Base-by-base conservation (phyloP, 805 yeast species). In the Jamesozyma piceae region DNA sequence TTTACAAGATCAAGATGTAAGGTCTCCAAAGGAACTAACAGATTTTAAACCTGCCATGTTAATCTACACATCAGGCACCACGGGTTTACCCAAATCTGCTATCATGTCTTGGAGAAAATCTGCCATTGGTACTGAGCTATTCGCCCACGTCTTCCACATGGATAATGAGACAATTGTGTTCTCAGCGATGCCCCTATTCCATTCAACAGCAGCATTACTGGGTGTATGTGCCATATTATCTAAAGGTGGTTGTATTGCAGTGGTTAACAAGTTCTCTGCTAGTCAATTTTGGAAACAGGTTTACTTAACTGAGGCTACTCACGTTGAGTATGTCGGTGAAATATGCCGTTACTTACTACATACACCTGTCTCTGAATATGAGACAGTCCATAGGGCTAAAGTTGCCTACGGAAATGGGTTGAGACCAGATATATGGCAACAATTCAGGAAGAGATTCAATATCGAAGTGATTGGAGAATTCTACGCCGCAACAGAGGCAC, bases 151-250 rank as follows among this genome's bases (percentile, higher is more conserved):
- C 34, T 73, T 82, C 66, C 73, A 77, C 45, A 69, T 86, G 50
- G 61, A 66, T n/a, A 47, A 61, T 5, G 58, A 66, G 3, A 76
- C 83, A 14, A 74, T 72, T 11, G 79, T 86, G 9, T 83, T 82
- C 65, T 85, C 95, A 0, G 85, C 95, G 1, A 89, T 89, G 97
- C 97, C 97, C 1, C 67, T 90, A 46, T 89, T 90, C 58, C 97
- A 89, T 62, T 86, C 95, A 1, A 89, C 97, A 0, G 97, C 96
- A 3, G 83, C 95, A 0, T 73, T 87, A 63, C 65, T 89, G 42
- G 96, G 96, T 11, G 77, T 82, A 5, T 71, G 89, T 55, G 88
- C 95, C 1, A 69, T 80, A 0, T 62, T 77, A 38, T 66, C 73
- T 24, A 67, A 65, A 35, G 95, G 95, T 39, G 92, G 82, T 1